Percentiles rank a stretch among this genome's conserved stretches.
Conservation (phyloP, 208 protist genomes). For the Leishmania martiniquensis region DNA sequence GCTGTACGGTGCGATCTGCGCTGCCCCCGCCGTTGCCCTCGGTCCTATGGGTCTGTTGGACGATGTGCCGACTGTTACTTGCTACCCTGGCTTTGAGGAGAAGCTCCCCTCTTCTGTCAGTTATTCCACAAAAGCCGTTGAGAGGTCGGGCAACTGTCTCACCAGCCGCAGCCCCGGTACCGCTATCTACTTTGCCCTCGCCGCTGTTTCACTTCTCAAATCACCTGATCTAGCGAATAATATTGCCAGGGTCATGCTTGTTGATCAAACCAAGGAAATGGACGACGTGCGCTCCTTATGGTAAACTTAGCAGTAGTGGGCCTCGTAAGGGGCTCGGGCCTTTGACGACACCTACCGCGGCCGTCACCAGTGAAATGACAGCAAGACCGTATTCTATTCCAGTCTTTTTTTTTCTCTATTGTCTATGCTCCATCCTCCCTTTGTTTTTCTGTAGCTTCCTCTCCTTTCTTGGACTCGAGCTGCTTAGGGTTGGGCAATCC, state of each 20-base stretch:
- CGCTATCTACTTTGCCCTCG: constrained; percentile 83
- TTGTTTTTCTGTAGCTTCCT: constrained; percentile 5
- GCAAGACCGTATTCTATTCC: neutral
- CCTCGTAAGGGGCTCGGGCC: neutral
- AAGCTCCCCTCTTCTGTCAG: constrained; percentile 68
- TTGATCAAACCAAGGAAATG: constrained; percentile 46
- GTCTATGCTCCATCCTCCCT: neutral
- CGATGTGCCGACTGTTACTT: constrained; percentile 72
- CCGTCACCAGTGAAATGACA: neutral
- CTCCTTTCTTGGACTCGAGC: neutral
- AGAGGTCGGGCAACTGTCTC: constrained; percentile 81
- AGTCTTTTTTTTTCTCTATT: constrained; percentile 15
- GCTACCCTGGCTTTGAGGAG: constrained; percentile 78
- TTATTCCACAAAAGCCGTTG: constrained; percentile 63
- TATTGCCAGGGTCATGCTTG: constrained; percentile 76
- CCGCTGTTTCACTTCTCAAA: constrained; percentile 64
- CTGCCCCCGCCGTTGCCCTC: constrained; percentile 69
- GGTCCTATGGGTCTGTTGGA: constrained; percentile 76
- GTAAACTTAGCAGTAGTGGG: neutral
- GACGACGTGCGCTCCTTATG: constrained; percentile 31
- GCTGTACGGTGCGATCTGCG: constrained; percentile 87
- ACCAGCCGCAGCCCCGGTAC: constrained; percentile 88
- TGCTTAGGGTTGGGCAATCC: neutral
- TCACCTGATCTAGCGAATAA: constrained; percentile 61
- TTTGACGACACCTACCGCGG: neutral